These are phyloP conservation scores for Fusarium sp. DNA, from an alignment of 2,329 filamentous ascomycete species.

Conservation along the genomic window DNA sequence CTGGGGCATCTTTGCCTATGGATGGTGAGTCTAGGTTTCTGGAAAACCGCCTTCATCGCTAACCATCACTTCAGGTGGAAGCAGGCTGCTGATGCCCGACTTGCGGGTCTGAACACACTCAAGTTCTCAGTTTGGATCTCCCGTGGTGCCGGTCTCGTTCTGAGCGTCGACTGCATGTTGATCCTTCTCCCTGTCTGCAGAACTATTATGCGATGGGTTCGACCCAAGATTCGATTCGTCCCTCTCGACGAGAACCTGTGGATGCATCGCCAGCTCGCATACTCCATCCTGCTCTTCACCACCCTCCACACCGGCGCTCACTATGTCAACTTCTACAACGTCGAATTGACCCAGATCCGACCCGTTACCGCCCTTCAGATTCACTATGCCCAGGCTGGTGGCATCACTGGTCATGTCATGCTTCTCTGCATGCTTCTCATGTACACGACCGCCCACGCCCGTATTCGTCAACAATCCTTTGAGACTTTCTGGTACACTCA, in stretches of 20 bases:
- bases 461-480: slow-evolving; percentile 95
- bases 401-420: slow-evolving; percentile 97
- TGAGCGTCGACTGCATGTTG: slow-evolving; percentile 86
- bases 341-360: slow-evolving; percentile 86
- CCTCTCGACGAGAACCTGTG: slow-evolving; percentile 97
- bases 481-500: slow-evolving; percentile 99
- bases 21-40: slow-evolving; percentile 74
- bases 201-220: slow-evolving; percentile 84
- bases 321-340: slow-evolving; percentile 99
- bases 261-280: slow-evolving; percentile 96
- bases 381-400: slow-evolving; percentile 89
- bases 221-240: slow-evolving; percentile 88
- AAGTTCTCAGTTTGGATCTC: slow-evolving; percentile 96
- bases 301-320: slow-evolving; percentile 82
- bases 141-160: slow-evolving; percentile 87
- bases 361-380: slow-evolving; percentile 86
- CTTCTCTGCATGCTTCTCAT: slow-evolving; percentile 98
- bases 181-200: slow-evolving; percentile 96
- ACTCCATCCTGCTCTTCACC: slow-evolving; percentile 86
- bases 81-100: slow-evolving; percentile 74
- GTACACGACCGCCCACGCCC: slow-evolving; percentile 93
- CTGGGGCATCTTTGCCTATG: slow-evolving; percentile 81
- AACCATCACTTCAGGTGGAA: slow-evolving; percentile 72
- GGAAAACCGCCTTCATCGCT: neutral
- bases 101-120: slow-evolving; percentile 84